Evolutionary conservation across 1,139 yeast species (phyloP), one percentile per base, ranked within the genome.

Genomic region (Wickerhamomyces sp.): DNA sequence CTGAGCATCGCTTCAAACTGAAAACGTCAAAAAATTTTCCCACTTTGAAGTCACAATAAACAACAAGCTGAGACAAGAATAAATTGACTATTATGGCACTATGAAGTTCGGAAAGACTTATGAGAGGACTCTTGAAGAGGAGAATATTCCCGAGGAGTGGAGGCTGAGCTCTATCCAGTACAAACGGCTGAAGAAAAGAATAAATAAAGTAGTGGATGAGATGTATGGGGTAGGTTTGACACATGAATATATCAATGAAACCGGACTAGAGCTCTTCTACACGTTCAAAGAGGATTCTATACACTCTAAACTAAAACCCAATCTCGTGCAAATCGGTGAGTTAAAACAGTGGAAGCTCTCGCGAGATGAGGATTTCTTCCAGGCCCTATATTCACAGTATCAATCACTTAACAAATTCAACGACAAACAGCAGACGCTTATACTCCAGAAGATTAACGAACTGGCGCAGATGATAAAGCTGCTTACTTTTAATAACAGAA

Each of bases 71-170:
- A n/a, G n/a, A n/a, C n/a, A n/a, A n/a, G n/a, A n/a, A n/a, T n/a
- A n/a, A n/a, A n/a, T n/a, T n/a, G n/a, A n/a, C n/a, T n/a, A n/a
- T n/a, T n/a, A n/a, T n/a, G n/a, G n/a, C n/a, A n/a, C n/a, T n/a
- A 49, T 49, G 91, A 82, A 82, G 67, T 82, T 82, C 55, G 89
- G 86, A 7, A 82, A 82, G 55, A 70, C 74, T 6, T 72, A 80
- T 41, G 80, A 82, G 51, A 77, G 78, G 46, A 70, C 78, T 2
- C 64, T 82, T 20, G 66, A 64, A 23, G 78, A 73, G 38, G 82
- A 77, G 30, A 70, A 72, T 6, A 64, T 82, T 23, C 91, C 91
- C 4, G 69, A 66, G 26, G 81, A 77, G 26, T 82, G 91, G 91
- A 62, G 74, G 0, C 72, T 68, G 24, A 73, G 77, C 5, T 86